Conservation (phyloP, 805 yeast genomes). For the Komagataella kurtzmanii region DNA sequence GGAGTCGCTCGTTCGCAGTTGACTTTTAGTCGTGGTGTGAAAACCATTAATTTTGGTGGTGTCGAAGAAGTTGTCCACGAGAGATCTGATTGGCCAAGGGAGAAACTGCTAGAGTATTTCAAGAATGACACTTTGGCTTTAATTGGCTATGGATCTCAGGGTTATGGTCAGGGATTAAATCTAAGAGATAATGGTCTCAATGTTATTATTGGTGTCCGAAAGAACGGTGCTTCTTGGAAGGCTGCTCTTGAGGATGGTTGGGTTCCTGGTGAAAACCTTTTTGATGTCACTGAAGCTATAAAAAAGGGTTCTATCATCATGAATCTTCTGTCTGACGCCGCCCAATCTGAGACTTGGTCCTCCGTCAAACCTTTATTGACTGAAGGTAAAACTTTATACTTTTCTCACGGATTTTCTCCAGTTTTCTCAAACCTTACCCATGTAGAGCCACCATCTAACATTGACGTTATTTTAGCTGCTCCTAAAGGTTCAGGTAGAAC, state of each 20-base stretch:
- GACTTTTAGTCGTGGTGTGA: constrained; percentile 75
- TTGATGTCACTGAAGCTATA: constrained; percentile 91
- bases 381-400: constrained; percentile 95
- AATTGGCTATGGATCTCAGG: constrained; percentile 99
- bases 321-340: constrained; percentile 98
- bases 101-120: constrained; percentile 90
- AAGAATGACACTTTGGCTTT: constrained; percentile 95
- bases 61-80: constrained; percentile 91
- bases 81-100: constrained; percentile 99
- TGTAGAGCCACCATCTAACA: constrained; percentile 88
- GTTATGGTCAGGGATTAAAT: constrained; percentile 99
- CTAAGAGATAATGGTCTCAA: constrained; percentile 97
- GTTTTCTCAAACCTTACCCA: constrained; percentile 96
- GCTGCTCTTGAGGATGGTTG: constrained; percentile 99
- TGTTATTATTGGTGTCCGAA: constrained; percentile 96
- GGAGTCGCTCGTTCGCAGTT: constrained; percentile 23
- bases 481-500: constrained; percentile 99
- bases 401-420: constrained; percentile 99
- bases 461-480: constrained; percentile 97
- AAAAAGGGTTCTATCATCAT: constrained; percentile 83
- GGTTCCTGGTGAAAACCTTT: constrained; percentile 98
- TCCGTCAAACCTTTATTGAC: constrained; percentile 81
- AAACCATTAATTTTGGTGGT: constrained; percentile 96
- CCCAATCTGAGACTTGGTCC: constrained; percentile 98
- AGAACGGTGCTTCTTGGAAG: constrained; percentile 98